Conservation (phyloP, 345 rosid genomes). For the Clausena lansium region DNA sequence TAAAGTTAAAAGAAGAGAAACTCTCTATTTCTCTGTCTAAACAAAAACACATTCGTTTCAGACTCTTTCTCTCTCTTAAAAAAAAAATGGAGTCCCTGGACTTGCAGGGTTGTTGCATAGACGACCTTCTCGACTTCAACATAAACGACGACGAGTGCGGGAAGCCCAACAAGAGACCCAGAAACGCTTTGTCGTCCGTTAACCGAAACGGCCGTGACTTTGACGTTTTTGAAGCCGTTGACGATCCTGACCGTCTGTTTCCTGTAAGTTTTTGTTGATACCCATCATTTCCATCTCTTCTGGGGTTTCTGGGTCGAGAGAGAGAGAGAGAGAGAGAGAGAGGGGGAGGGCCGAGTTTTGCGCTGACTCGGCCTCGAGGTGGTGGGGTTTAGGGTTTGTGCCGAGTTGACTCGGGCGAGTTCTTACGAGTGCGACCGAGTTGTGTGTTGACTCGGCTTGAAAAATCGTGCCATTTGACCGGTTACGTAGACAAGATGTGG, state of each 20-base stretch:
- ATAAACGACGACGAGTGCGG: constrained; percentile 32
- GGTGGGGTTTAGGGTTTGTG: not conserved
- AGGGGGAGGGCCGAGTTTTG: constrained; percentile 25
- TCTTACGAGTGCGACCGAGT: constrained; percentile 19
- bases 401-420: constrained; percentile 28
- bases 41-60: not conserved
- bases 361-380: constrained; percentile 31
- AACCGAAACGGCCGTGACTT: constrained; percentile 14
- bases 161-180: constrained; percentile 19
- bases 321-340: not conserved
- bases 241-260: constrained; percentile 3
- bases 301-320: not conserved
- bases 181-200: constrained; percentile 20
- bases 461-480: constrained; percentile 28
- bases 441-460: constrained; percentile 14
- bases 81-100: constrained; percentile 38
- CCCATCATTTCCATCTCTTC: not conserved
- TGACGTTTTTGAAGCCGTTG: constrained; percentile 16
- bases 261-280: constrained; percentile 36
- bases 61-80: not conserved
- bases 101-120: constrained; percentile 30
- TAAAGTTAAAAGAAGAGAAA: not conserved
- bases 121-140: constrained; percentile 48
- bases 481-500: constrained; percentile 15
- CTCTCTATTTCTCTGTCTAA: not conserved